Percentiles rank a stretch among this genome's conserved stretches.
Evolutionary conservation across 106 monocot species (phyloP).

Genomic region (Acorus gramineus): DNA sequence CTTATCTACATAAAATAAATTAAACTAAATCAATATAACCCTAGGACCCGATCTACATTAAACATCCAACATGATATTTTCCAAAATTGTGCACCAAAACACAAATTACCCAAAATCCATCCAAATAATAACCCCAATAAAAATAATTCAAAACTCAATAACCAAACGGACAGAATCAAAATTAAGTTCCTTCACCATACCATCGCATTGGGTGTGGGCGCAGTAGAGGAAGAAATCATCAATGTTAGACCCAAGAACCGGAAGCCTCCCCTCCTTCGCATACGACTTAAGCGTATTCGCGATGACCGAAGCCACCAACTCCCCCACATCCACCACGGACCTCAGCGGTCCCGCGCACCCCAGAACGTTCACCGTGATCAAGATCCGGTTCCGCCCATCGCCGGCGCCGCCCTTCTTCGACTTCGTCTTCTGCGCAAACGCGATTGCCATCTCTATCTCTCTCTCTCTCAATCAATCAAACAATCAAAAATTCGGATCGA

Average conservation of each 20-base stretch:
- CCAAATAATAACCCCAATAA: background rate
- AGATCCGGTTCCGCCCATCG: constrained; percentile 14
- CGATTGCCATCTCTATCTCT: no score
- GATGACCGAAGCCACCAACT: constrained; percentile 45
- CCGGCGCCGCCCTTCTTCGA: background rate
- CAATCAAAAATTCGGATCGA: no score
- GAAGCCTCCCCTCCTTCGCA: constrained; percentile 61
- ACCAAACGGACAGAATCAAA: background rate
- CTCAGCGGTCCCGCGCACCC: constrained; percentile 64
- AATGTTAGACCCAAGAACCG: constrained; percentile 49
- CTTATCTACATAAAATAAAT: no score
- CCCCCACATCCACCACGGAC: constrained; percentile 51
- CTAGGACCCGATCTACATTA: no score
- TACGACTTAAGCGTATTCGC: constrained; percentile 35
- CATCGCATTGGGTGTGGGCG: constrained; percentile 41
- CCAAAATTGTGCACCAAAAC: no score
- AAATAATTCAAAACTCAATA: background rate
- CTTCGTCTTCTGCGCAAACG: background rate
- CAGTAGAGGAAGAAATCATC: constrained; percentile 48
- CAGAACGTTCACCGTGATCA: constrained; percentile 54
- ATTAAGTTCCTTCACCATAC: constrained; percentile 12
- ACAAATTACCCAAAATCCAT: background rate
- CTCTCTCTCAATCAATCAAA: no score
- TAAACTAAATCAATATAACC: no score
- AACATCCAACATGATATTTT: no score